Evolutionary conservation across 768 basidiomycete genomes (phyloP), one percentile per base, ranked within the genome.

Genomic region (Boletus fagicola): DNA sequence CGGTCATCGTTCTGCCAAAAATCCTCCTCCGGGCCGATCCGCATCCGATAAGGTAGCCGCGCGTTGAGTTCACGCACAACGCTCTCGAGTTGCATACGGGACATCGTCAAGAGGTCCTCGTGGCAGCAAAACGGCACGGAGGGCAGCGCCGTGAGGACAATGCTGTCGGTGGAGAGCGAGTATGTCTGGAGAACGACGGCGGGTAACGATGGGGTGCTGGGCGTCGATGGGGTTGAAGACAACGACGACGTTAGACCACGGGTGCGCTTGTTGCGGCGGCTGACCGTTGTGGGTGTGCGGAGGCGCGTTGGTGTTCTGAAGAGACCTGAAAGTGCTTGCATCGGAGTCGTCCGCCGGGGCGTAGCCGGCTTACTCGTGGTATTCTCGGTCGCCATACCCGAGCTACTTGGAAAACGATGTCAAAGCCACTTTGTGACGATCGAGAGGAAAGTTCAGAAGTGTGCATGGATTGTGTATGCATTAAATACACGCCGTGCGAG

Each of bases 91-190:
- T 81, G 75, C 1, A 68, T 45, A 42, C 80, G 81, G 4, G 79
- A 63, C 88, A 90, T 88, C 1, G 80, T 77, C 53, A 88, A 64
- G 42, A 89, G 77, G 61, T 90, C 87, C 57, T 87, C 85, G 65
- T 90, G 86, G 69, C 86, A 88, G 71, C 85, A 86, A 72, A 89
- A 90, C 0, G 87, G 87, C 11, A 80, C 74, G 24, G 68, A 70
- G 42, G 78, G 74, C 13, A 90, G 76, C 7, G 86, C 77, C 0
- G 84, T 88, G 67, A 89, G 82, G 39, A 88, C 76, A 42, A 89
- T 74, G 9, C 81, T 83, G 61, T 84, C 80, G 2, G 79, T 71
- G 16, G 69, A 65, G 56, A 65, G 51, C 30, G 80, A 78, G 56
- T 85, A 82, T 55, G 82, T 81, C 65, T 88, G 85, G 13, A 90